Percentiles rank a stretch among this genome's conserved stretches.
These are phyloP conservation scores for Botrytis sinoallii DNA, from an alignment of 2,329 filamentous ascomycete genomes.

Conservation along the genomic window DNA sequence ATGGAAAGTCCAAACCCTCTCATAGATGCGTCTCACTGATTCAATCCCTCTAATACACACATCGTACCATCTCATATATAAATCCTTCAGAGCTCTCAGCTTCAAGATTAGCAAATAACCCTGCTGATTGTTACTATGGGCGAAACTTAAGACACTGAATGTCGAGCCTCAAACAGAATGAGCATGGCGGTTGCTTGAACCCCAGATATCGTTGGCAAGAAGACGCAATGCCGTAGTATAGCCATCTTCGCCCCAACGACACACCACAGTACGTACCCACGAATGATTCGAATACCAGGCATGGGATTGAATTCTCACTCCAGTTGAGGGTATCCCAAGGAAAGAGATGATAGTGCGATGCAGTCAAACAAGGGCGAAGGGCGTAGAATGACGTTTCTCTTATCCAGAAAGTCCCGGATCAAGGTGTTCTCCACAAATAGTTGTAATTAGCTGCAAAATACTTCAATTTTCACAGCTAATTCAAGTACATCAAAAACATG, in stretches of 20 bases:
- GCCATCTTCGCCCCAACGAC: accelerated
- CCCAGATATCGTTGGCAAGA: background rate
- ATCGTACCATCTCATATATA: background rate
- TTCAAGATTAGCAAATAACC: background rate
- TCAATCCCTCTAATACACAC: background rate
- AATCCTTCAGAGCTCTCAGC: background rate
- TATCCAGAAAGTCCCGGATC: background rate
- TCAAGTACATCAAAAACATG: background rate
- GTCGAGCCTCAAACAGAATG: background rate
- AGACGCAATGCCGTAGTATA: background rate
- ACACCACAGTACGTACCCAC: background rate
- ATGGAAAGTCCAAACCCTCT: background rate
- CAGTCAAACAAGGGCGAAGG: background rate
- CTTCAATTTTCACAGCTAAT: background rate
- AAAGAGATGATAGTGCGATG: background rate
- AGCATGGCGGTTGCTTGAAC: background rate
- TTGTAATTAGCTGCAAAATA: background rate
- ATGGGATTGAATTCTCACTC: no score
- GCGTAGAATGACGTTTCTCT: background rate
- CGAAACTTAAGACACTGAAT: background rate
- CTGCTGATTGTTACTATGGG: background rate
- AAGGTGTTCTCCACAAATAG: background rate
- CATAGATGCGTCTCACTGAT: background rate
- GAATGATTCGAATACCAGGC: background rate
- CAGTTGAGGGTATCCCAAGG: background rate